phyloP scores from a whole-genome alignment of 192 early-diverging fungal genomes.

The Glomus cerebriforme region DNA sequence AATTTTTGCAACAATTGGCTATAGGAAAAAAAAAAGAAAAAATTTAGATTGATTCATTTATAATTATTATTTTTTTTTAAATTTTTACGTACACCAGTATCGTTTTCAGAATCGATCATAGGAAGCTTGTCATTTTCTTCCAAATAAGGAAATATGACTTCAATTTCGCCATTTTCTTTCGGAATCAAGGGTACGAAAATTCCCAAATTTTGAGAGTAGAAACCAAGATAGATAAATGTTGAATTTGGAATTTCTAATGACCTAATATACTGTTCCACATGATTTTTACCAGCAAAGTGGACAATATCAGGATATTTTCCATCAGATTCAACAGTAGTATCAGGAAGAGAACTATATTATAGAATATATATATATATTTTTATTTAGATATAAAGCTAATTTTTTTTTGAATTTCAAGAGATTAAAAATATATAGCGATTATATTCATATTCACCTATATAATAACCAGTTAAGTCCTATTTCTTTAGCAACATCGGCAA shows the following conservation, averaged over 20 bases:
- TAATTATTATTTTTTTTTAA: neutral
- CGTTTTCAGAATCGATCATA: neutral
- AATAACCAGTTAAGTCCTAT: neutral
- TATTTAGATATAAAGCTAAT: too few species aligned
- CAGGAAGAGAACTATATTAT: constrained; percentile 6
- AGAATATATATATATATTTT: too few species aligned
- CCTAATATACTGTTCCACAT: constrained; percentile 7
- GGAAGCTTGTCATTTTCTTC: neutral
- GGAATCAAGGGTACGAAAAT: neutral
- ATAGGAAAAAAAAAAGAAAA: neutral
- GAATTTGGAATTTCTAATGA: neutral
- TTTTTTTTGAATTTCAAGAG: too few species aligned
- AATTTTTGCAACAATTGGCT: constrained; percentile 17
- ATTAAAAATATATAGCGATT: too few species aligned
- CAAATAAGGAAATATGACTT: neutral
- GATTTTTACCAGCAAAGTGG: neutral
- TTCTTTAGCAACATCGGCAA: constrained; percentile 8
- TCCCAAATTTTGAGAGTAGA: neutral
- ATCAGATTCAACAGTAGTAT: neutral
- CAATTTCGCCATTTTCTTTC: neutral
- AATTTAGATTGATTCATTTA: neutral
- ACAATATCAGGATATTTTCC: neutral
- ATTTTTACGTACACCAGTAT: neutral
- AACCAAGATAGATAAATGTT: constrained; percentile 12
- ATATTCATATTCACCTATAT: neutral